A percentile compares a stretch with the other conserved stretches of the same genome.
Conservation (phyloP, 2,329 filamentous ascomycete species). For the Microdochium trichocladiopsis region DNA sequence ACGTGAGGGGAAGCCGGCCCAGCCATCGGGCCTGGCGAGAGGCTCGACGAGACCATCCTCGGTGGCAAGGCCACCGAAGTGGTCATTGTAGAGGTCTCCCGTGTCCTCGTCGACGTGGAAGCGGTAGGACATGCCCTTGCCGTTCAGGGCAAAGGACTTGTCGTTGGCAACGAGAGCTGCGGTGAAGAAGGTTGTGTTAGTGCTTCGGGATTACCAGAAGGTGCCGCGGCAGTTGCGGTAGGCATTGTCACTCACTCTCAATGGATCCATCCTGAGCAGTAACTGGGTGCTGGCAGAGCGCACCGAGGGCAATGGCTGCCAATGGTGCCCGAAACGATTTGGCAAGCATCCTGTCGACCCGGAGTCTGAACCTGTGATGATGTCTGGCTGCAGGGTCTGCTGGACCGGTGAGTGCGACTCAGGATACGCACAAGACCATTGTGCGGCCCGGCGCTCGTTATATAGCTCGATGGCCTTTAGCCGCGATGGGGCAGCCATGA, state of each 20-base stretch:
- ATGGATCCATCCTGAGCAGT: background rate
- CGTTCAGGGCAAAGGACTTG: slow-evolving; percentile 49
- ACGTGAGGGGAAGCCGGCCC: slow-evolving; percentile 42
- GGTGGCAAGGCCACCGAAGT: slow-evolving; percentile 50
- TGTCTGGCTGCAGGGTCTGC: background rate
- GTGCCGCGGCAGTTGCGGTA: too few relatives aligned
- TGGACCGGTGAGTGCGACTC: background rate
- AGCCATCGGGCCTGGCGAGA: slow-evolving; percentile 41
- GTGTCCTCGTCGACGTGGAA: slow-evolving; percentile 53
- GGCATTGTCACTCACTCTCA: background rate
- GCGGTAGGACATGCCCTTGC: slow-evolving; percentile 50
- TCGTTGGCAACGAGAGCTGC: slow-evolving; percentile 44
- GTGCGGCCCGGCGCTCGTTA: too few relatives aligned
- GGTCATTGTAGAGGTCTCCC: slow-evolving; percentile 51
- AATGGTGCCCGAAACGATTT: background rate
- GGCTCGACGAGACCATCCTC: slow-evolving; percentile 39
- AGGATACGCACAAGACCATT: background rate
- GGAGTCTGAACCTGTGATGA: background rate
- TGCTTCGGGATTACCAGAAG: too few relatives aligned
- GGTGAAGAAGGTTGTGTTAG: background rate
- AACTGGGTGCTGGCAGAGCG: background rate
- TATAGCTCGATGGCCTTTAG: too few relatives aligned
- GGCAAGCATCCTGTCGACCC: background rate
- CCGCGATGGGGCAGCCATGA: too few relatives aligned
- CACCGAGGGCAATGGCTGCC: background rate